Evolutionary conservation across 2,329 filamentous ascomycete genomes (phyloP).

Genomic region (Diaporthe sp.): DNA sequence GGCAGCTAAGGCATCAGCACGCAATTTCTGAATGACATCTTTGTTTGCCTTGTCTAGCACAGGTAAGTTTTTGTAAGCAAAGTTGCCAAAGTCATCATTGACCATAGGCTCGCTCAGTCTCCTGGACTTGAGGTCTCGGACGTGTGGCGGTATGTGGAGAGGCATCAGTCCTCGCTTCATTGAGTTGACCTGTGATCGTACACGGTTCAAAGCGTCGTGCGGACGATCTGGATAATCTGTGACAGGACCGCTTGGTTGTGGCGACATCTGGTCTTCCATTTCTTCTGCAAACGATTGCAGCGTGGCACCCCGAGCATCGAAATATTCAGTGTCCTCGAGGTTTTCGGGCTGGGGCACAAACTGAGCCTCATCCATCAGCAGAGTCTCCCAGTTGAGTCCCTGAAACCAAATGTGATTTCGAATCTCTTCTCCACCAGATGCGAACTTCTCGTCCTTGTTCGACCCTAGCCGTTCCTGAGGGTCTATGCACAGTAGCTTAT

Average conservation of each 20-base stretch:
- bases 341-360: conserved; percentile 95
- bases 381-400: conserved; percentile 87
- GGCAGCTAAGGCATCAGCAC: conserved; percentile 86
- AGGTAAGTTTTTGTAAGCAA: conserved; percentile 96
- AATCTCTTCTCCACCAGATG: conserved; percentile 91
- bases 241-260: conserved; percentile 77
- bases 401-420: conserved; percentile 90
- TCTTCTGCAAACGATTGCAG: conserved; percentile 94
- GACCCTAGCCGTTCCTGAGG: conserved; percentile 86
- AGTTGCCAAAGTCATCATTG: conserved; percentile 94
- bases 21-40: conserved; percentile 96
- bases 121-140: conserved; percentile 89
- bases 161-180: conserved; percentile 95
- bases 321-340: conserved; percentile 98
- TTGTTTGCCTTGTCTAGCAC: conserved; percentile 99
- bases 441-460: conserved; percentile 85
- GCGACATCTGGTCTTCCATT: conserved; percentile 88
- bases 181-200: conserved; percentile 87
- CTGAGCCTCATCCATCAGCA: conserved; percentile 95
- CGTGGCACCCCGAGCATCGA: conserved; percentile 91
- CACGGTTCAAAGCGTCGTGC: conserved; percentile 92
- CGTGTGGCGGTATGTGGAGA: conserved; percentile 94
- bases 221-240: conserved; percentile 89
- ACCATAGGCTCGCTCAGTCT: conserved; percentile 91
- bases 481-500: conserved; percentile 88